phyloP scores from a whole-genome alignment of 768 basidiomycete genomes.

The Amanita brunnescens region DNA sequence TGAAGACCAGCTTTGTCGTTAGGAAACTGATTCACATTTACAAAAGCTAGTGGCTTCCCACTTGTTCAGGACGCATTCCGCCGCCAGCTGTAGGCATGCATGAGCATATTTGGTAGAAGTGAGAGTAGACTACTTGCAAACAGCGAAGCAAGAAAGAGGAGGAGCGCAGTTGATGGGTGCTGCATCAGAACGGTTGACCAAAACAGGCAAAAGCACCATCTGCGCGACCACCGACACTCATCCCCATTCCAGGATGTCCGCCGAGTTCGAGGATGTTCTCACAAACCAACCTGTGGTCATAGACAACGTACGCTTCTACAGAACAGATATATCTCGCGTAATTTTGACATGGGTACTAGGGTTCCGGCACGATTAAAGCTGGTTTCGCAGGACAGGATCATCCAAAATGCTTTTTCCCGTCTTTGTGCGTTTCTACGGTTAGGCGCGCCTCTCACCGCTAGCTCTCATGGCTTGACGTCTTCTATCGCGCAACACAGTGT shows the following conservation, averaged over 20 bases:
- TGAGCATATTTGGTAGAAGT: neutral
- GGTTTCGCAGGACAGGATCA: slow-evolving; percentile 99
- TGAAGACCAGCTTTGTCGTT: slow-evolving; percentile 4
- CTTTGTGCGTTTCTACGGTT: slow-evolving; percentile 70
- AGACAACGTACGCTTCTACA: slow-evolving; percentile 70
- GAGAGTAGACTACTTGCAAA: slow-evolving; percentile 14
- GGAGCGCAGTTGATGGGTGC: slow-evolving; percentile 10
- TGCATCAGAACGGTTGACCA: slow-evolving; percentile 17
- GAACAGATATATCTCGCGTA: slow-evolving; percentile 9
- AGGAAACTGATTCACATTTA: slow-evolving; percentile 50
- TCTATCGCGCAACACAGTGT: slow-evolving; percentile 43
- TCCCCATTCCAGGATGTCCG: slow-evolving; percentile 43
- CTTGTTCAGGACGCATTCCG: slow-evolving; percentile 44
- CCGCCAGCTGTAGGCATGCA: slow-evolving; percentile 17
- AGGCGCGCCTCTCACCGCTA: slow-evolving; percentile 17
- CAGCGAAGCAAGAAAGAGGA: slow-evolving; percentile 15
- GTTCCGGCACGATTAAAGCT: slow-evolving; percentile 97
- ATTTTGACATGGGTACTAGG: slow-evolving; percentile 41
- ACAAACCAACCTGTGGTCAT: slow-evolving; percentile 99
- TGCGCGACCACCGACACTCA: slow-evolving; percentile 14
- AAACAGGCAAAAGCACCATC: slow-evolving; percentile 2
- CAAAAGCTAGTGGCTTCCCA: slow-evolving; percentile 91
- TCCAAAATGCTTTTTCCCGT: slow-evolving; percentile 99
- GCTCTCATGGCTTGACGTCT: slow-evolving; percentile 17
- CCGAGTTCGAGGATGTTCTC: slow-evolving; percentile 87